phyloP scores from a whole-genome alignment of 495 filamentous ascomycete species.

The Rhypophila decipiens region DNA sequence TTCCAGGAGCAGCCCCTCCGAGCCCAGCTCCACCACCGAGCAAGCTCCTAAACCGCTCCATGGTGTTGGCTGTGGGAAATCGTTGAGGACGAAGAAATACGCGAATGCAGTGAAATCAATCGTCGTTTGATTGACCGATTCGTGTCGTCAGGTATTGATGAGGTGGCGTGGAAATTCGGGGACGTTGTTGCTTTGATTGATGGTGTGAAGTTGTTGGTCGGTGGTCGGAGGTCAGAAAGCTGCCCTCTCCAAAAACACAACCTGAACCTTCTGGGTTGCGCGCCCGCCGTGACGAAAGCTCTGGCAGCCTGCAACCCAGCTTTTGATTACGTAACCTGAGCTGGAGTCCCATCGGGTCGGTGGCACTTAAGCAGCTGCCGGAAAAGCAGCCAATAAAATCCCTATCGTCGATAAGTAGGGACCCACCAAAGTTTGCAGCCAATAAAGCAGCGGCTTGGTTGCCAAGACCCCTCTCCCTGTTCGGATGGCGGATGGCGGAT shows the following conservation, averaged over 20 bases:
- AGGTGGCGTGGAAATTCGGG: too few relatives aligned
- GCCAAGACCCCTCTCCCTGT: too few relatives aligned
- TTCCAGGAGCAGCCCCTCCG: slow-evolving; percentile 64
- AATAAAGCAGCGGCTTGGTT: too few relatives aligned
- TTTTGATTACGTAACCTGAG: slow-evolving; percentile 17
- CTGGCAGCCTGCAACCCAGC: slow-evolving; percentile 24
- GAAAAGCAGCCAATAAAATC: neutral
- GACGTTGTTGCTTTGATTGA: neutral
- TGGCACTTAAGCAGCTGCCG: neutral
- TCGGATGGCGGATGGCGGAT: too few relatives aligned
- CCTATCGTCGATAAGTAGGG: neutral
- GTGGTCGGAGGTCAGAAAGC: neutral
- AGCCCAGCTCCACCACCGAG: slow-evolving; percentile 73
- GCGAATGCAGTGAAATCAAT: neutral
- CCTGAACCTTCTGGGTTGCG: slow-evolving; percentile 2
- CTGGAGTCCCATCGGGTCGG: neutral
- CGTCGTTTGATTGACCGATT: too few relatives aligned
- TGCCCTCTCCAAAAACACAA: neutral
- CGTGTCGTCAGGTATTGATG: too few relatives aligned
- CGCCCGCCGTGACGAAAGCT: slow-evolving; percentile 29
- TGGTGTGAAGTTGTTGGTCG: slow-evolving; percentile 5
- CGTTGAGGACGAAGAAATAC: neutral
- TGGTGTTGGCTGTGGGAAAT: slow-evolving; percentile 22
- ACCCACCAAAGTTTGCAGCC: too few relatives aligned
- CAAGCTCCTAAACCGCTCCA: slow-evolving; percentile 86